Evolutionary conservation across 805 yeast species (phyloP).

Genomic region (Pichia scutulata): DNA sequence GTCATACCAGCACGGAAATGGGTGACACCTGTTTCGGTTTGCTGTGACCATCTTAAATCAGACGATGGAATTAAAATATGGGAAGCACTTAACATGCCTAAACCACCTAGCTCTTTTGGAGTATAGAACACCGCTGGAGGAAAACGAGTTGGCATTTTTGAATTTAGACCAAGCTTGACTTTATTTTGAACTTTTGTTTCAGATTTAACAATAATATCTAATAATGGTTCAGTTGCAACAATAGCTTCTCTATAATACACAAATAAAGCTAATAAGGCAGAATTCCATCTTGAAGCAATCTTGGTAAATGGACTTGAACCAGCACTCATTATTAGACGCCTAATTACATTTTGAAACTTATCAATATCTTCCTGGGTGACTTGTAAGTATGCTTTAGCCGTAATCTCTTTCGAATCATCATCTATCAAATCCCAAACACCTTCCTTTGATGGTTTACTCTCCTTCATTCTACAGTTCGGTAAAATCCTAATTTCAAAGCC

Average conservation of each 20-base stretch:
- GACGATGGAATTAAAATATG: slow-evolving; percentile 92
- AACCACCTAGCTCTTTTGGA: slow-evolving; percentile 94
- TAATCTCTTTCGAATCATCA: slow-evolving; percentile 66
- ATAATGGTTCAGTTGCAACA: slow-evolving; percentile 65
- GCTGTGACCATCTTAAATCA: slow-evolving; percentile 84
- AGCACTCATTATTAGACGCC: slow-evolving; percentile 89
- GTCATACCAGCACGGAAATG: slow-evolving; percentile 94
- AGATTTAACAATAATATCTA: slow-evolving; percentile 79
- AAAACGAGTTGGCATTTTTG: slow-evolving; percentile 97
- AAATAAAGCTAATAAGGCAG: slow-evolving; percentile 77
- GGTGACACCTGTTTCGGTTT: slow-evolving; percentile 89
- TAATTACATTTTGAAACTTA: slow-evolving; percentile 70
- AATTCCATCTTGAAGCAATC: slow-evolving; percentile 93
- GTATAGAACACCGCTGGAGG: slow-evolving; percentile 99
- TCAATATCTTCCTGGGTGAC: slow-evolving; percentile 78
- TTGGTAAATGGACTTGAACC: slow-evolving; percentile 95
- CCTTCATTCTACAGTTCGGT: slow-evolving; percentile 60
- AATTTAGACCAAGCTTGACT: slow-evolving; percentile 89
- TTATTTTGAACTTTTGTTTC: slow-evolving; percentile 92
- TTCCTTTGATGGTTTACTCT: slow-evolving; percentile 47
- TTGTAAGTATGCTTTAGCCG: slow-evolving; percentile 80
- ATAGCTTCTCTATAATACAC: slow-evolving; percentile 93
- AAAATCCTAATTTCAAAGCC: slow-evolving; percentile 90
- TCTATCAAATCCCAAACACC: slow-evolving; percentile 88
- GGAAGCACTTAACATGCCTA: slow-evolving; percentile 96